Conservation (phyloP, 2,329 filamentous ascomycete species). For the Hypoxylon sp. region DNA sequence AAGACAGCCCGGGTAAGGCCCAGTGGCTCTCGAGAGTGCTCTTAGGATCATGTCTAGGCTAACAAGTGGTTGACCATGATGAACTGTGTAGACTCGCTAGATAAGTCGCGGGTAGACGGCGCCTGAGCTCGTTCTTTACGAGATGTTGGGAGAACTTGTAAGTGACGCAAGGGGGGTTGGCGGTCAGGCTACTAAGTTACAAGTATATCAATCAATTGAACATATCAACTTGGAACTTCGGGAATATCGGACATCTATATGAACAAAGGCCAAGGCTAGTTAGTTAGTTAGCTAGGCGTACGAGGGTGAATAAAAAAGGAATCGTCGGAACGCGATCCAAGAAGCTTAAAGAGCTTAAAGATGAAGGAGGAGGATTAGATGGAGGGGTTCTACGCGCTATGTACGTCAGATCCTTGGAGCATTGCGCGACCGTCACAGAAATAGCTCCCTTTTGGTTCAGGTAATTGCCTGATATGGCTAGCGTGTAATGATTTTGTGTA, state of each 20-base stretch:
- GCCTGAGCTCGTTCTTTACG: neutral
- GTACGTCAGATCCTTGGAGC: constrained; percentile 29
- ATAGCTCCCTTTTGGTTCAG: constrained; percentile 16
- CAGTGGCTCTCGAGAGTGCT: constrained; percentile 37
- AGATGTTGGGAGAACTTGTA: too few relatives aligned
- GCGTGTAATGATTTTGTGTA: too few relatives aligned
- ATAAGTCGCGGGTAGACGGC: neutral
- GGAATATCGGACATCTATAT: constrained; percentile 11
- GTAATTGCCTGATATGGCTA: constrained; percentile 20
- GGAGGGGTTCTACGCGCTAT: constrained; percentile 35
- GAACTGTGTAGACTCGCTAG: constrained; percentile 3
- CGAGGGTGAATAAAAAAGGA: too few relatives aligned
- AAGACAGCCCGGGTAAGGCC: constrained; percentile 35
- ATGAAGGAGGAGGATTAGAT: neutral
- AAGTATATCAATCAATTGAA: too few relatives aligned
- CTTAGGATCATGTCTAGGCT: constrained; percentile 40
- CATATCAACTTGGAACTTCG: too few relatives aligned
- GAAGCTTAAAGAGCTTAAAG: neutral
- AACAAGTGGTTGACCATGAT: constrained; percentile 32
- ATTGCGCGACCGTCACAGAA: constrained; percentile 29
- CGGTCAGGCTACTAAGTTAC: too few relatives aligned
- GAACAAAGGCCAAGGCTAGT: too few relatives aligned
- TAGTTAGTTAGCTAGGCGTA: too few relatives aligned
- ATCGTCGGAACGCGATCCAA: too few relatives aligned
- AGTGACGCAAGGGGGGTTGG: too few relatives aligned